phyloP scores from a whole-genome alignment of 495 filamentous ascomycete genomes.

The Entonaema liquescens region DNA sequence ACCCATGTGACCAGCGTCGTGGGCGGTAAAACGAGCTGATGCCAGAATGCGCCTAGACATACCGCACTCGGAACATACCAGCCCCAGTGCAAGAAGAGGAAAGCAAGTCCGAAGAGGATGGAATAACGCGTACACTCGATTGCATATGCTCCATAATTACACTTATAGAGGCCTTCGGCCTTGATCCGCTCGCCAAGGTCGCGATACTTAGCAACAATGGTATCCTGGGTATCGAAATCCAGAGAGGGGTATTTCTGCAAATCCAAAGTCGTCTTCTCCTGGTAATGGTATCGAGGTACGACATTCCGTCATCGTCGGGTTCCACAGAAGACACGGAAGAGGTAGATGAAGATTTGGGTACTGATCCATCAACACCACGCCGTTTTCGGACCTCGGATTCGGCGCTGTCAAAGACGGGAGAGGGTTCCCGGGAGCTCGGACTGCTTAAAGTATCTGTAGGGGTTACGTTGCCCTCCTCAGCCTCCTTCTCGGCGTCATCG shows the following conservation, averaged over 20 bases:
- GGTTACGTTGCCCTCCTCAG: constrained; percentile 49
- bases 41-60: constrained; percentile 88
- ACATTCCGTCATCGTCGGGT: constrained; percentile 59
- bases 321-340: constrained; percentile 53
- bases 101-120: constrained; percentile 69
- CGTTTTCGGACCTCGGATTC: constrained; percentile 43
- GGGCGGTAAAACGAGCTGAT: constrained; percentile 92
- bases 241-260: constrained; percentile 82
- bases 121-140: constrained; percentile 80
- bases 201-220: constrained; percentile 83
- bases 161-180: constrained; percentile 80
- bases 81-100: constrained; percentile 70
- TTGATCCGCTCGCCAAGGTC: constrained; percentile 73
- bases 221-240: constrained; percentile 76
- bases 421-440: constrained; percentile 60
- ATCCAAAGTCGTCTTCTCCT: constrained; percentile 78
- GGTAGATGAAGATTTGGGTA: constrained; percentile 47
- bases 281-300: constrained; percentile 78
- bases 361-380: constrained; percentile 28
- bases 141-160: constrained; percentile 84
- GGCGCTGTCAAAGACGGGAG: constrained; percentile 71
- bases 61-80: constrained; percentile 82
- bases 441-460: constrained; percentile 49
- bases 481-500: constrained; percentile 52
- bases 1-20: constrained; percentile 97